phyloP scores from a whole-genome alignment of 179 eudicot species.

The Gypsophila paniculata region DNA sequence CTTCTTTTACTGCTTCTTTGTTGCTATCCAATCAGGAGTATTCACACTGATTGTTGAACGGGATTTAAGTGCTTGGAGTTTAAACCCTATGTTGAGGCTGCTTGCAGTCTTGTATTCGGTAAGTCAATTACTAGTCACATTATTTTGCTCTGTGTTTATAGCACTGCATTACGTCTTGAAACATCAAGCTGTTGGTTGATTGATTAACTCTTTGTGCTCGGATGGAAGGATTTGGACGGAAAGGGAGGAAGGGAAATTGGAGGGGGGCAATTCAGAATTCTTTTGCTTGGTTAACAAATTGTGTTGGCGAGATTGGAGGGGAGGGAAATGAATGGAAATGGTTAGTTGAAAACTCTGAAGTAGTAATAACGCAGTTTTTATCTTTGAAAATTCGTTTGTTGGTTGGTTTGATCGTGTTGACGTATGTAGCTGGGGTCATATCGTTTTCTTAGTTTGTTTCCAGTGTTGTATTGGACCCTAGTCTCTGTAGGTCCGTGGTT shows the following conservation, averaged over 20 bases:
- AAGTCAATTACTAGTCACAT: constrained; percentile 16
- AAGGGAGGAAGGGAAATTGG: no score
- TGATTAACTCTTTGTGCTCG: no score
- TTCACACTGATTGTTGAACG: constrained; percentile 36
- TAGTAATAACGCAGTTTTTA: no score
- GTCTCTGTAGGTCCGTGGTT: no score
- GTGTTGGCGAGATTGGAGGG: neutral
- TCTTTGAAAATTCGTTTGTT: no score
- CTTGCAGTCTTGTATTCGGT: constrained; percentile 40
- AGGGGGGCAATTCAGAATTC: neutral
- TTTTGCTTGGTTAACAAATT: neutral
- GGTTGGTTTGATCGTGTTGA: no score
- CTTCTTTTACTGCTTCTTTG: constrained; percentile 42
- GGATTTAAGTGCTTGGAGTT: constrained; percentile 41
- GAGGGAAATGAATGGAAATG: neutral
- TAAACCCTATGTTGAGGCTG: constrained; percentile 30
- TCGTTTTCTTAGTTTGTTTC: no score
- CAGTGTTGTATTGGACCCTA: no score
- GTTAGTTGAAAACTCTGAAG: no score
- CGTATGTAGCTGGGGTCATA: no score
- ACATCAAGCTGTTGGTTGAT: no score
- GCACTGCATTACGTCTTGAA: neutral
- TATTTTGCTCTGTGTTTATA: neutral
- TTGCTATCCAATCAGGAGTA: constrained; percentile 35
- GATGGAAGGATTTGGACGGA: no score